A percentile compares a stretch with the other conserved stretches of the same genome.
Conservation (phyloP, 2,329 filamentous ascomycete species). For the Botryosphaeria dothidea region DNA sequence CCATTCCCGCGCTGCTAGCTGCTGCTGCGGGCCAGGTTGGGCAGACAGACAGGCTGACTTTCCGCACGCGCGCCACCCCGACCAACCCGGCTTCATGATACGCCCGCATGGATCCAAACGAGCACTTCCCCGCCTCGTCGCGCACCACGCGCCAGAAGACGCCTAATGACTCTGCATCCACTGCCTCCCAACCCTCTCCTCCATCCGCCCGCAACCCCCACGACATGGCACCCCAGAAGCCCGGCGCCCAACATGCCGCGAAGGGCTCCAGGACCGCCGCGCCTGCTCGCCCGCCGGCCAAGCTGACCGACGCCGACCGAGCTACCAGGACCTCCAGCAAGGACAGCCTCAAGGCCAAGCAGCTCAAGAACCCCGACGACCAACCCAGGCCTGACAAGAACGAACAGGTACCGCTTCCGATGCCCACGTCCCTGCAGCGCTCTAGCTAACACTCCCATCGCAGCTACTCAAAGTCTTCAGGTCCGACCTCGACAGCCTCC, state of each 20-base stretch:
- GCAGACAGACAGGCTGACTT: not conserved
- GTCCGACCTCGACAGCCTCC: slow-evolving; percentile 61
- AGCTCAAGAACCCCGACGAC: slow-evolving; percentile 36
- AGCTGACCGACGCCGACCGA: slow-evolving; percentile 32
- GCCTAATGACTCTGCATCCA: slow-evolving; percentile 12
- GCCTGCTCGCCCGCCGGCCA: slow-evolving; percentile 28
- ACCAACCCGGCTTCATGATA: slow-evolving; percentile 6
- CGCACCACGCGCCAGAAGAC: slow-evolving; percentile 20
- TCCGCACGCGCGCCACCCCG: not conserved
- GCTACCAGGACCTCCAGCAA: slow-evolving; percentile 36
- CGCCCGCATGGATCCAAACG: slow-evolving; percentile 18
- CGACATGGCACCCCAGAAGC: slow-evolving; percentile 16
- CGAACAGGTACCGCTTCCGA: slow-evolving; percentile 33
- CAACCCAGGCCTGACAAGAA: slow-evolving; percentile 32
- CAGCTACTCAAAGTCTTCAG: slow-evolving; percentile 42
- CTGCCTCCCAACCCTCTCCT: not conserved
- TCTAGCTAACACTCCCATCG: slow-evolving; percentile 26
- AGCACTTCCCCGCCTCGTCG: slow-evolving; percentile 15
- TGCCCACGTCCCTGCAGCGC: not conserved
- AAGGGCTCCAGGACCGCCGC: not conserved
- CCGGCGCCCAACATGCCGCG: not conserved
- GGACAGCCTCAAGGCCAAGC: slow-evolving; percentile 42
- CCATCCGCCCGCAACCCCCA: not conserved
- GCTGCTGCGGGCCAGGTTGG: slow-evolving; percentile 1
- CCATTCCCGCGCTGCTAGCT: not conserved